These are phyloP conservation scores for Takashimella koratensis DNA, from an alignment of 1,284 basidiomycete genomes.

Conservation along the genomic window DNA sequence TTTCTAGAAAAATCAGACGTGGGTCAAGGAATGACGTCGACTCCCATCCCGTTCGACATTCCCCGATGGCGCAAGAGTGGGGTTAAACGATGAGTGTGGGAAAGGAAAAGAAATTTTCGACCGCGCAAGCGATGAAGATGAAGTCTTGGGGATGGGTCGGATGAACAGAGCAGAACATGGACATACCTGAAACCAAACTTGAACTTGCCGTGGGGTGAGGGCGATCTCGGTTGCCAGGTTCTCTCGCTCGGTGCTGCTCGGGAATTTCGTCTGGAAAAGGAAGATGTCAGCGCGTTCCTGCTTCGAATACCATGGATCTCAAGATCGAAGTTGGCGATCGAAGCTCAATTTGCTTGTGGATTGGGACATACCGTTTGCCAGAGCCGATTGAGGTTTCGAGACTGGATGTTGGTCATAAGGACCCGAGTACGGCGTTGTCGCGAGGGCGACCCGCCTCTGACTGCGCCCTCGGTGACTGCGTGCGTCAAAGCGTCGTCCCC, in stretches of 20 bases:
- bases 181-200: conserved; percentile 49
- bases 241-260: conserved; percentile 33
- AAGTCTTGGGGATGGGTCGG: too few species aligned
- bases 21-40: too few species aligned
- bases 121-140: too few species aligned
- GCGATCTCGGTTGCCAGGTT: conserved; percentile 33
- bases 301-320: too few species aligned
- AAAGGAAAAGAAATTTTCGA: not conserved
- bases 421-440: conserved; percentile 22
- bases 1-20: too few species aligned
- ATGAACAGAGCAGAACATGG: too few species aligned
- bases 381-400: conserved; percentile 11
- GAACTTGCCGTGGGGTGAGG: conserved; percentile 43
- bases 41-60: too few species aligned
- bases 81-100: not conserved
- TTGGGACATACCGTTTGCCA: conserved; percentile 18
- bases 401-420: conserved; percentile 26
- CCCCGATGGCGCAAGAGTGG: too few species aligned
- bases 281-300: conserved; percentile 1
- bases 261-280: conserved; percentile 40
- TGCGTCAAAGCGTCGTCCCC: not conserved
- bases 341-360: not conserved
- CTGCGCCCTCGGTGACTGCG: conserved; percentile 1
- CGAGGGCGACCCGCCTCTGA: conserved; percentile 1
- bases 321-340: not conserved